phyloP scores from a whole-genome alignment of 345 rosid species.

The Cardamine occulta region DNA sequence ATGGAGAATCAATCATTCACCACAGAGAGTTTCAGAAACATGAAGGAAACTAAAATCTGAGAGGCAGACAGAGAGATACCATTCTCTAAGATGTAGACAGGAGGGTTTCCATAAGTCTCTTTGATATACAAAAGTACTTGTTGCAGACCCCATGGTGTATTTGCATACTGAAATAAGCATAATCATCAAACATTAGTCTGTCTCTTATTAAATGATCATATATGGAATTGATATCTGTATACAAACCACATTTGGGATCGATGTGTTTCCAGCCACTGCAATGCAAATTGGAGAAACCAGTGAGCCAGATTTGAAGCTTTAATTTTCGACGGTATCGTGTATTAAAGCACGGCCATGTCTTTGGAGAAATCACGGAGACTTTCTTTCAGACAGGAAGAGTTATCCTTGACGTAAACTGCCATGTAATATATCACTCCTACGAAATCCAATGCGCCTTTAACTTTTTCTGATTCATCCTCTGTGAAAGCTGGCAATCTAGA shows the following conservation, averaged over 20 bases:
- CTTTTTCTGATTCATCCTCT: slow-evolving; percentile 53
- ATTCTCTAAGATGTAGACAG: slow-evolving; percentile 52
- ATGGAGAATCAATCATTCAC: slow-evolving; percentile 16
- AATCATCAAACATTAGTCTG: slow-evolving; percentile 9
- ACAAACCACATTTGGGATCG: slow-evolving; percentile 13
- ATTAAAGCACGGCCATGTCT: slow-evolving; percentile 25
- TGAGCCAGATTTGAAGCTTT: not conserved
- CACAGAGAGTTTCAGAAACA: not conserved
- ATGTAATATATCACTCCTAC: slow-evolving; percentile 88
- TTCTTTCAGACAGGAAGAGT: slow-evolving; percentile 27
- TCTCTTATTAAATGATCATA: not conserved
- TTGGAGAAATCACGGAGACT: slow-evolving; percentile 4
- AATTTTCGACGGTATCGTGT: not conserved
- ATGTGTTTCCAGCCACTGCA: slow-evolving; percentile 26
- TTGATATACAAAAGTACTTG: slow-evolving; percentile 46
- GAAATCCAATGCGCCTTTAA: slow-evolving; percentile 80
- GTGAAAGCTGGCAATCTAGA: slow-evolving; percentile 70
- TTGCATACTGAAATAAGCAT: slow-evolving; percentile 42
- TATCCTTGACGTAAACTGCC: slow-evolving; percentile 57
- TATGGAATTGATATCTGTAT: not conserved
- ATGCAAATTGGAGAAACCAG: slow-evolving; percentile 13
- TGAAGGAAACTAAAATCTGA: slow-evolving; percentile 2
- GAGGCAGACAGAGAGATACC: slow-evolving; percentile 36
- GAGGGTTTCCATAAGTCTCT: slow-evolving; percentile 47
- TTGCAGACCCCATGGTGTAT: slow-evolving; percentile 44